Evolutionary conservation across 2,329 filamentous ascomycete genomes (phyloP), one percentile per base, ranked within the genome.

Genomic region (Colletotrichum melonis): DNA sequence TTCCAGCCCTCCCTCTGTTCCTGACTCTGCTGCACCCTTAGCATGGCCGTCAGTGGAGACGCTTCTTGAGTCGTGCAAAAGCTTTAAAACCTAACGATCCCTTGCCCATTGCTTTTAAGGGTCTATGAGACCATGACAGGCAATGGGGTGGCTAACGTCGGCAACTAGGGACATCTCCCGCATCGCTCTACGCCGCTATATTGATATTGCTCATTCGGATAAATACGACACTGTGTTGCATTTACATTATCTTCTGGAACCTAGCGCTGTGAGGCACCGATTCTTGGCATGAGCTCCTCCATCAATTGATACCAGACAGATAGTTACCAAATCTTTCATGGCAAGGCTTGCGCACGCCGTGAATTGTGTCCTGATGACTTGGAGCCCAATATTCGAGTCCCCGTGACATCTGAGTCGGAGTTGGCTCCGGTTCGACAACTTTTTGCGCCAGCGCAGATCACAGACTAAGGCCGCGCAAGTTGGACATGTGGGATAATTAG

Each of bases 41-140:
- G 32, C 54, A 46, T 57, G 28, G 30, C 55, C 16, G 26, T 62
- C 42, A 16, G n/a, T 69, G 55, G 55, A 35, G 30, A 42, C 19
- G 24, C 12, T 30, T 24, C 32, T 14, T 54, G 66, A 73, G 70
- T 73, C 59, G 65, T 72, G 69, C 38, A 58, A 67, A 69, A 69
- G 30, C 19, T n/a, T 58, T 42, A 26, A 12, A 19, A 24, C n/a
- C 19, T 28, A 32, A 19, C 22, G 55, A 55, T 42, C 22, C 19
- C 54, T 19, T 49, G 12, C 32, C 5, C 28, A 11, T 42, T 42
- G 38, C 38, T 52, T 54, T 24, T 52, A 26, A 63, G 46, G 60
- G 46, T 63, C 60, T 28, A n/a, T n/a, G 22, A 35, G 32, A 35
- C 32, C 32, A 35, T 35, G 32, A 12, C 32, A 35, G 32, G 35